Evolutionary conservation across 2,329 filamentous ascomycete genomes (phyloP).

Genomic region (Phoma sp.): DNA sequence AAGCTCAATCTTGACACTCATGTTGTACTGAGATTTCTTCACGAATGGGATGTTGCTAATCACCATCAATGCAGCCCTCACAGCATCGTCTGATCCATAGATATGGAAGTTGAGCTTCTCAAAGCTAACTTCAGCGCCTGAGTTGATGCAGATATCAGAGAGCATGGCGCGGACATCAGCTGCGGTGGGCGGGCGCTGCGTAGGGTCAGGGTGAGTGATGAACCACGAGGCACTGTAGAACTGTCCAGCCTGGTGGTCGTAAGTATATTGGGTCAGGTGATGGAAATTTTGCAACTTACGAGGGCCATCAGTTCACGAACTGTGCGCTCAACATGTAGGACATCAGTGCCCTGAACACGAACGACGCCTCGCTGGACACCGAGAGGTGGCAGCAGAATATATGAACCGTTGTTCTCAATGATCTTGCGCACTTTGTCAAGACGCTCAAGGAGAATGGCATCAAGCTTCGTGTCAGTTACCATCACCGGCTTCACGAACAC

Average conservation of each 20-base stretch:
- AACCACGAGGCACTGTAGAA: slow-evolving; percentile 98
- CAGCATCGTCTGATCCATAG: slow-evolving; percentile 93
- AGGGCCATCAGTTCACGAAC: slow-evolving; percentile 95
- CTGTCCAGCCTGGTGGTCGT: slow-evolving; percentile 74
- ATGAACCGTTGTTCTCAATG: slow-evolving; percentile 94
- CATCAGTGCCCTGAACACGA: slow-evolving; percentile 90
- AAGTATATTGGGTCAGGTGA: slow-evolving; percentile 17
- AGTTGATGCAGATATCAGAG: slow-evolving; percentile 94
- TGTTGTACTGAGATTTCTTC: slow-evolving; percentile 84
- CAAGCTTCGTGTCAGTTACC: slow-evolving; percentile 89
- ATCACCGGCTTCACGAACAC: slow-evolving; percentile 85
- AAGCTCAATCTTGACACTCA: slow-evolving; percentile 97
- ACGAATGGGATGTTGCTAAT: slow-evolving; percentile 92
- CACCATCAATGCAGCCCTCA: slow-evolving; percentile 93
- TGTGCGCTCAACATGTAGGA: slow-evolving; percentile 91
- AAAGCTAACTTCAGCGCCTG: slow-evolving; percentile 91
- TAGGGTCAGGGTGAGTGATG: slow-evolving; percentile 77
- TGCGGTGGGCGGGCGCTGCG: slow-evolving; percentile 65
- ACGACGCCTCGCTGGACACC: slow-evolving; percentile 85
- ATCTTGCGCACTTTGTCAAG: slow-evolving; percentile 98
- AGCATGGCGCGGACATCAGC: slow-evolving; percentile 87
- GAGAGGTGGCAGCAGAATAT: slow-evolving; percentile 88
- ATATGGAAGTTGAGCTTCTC: slow-evolving; percentile 94
- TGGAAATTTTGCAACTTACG: slow-evolving; percentile 58
- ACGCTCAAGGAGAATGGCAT: slow-evolving; percentile 88